phyloP scores from a whole-genome alignment of 305 asterid genomes.

The Fraxinus albicans region DNA sequence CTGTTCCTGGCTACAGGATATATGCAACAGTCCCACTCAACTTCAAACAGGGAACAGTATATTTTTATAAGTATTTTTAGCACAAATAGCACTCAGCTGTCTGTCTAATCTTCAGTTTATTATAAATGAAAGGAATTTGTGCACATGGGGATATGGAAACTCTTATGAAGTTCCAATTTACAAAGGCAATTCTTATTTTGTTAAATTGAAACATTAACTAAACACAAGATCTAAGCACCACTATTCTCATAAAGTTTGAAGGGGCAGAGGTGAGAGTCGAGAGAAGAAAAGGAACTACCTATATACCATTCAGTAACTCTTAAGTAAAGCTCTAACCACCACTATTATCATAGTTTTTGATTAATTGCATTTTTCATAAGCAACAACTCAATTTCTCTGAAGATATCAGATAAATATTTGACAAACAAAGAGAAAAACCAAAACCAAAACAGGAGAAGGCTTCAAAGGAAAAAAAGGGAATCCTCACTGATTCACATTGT shows the following conservation, averaged over 20 bases:
- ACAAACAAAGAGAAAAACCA: neutral
- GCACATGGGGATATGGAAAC: neutral
- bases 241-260: neutral
- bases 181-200: neutral
- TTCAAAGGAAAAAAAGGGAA: neutral
- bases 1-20: neutral
- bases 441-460: neutral
- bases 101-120: neutral
- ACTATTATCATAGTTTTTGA: neutral
- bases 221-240: neutral
- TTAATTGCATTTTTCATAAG: neutral
- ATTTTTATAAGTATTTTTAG: neutral
- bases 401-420: neutral
- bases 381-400: neutral
- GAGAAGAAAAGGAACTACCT: neutral
- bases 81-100: neutral
- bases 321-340: neutral
- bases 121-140: neutral
- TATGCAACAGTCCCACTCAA: neutral
- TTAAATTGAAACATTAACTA: neutral
- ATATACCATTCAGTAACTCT: neutral
- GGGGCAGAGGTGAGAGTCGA: neutral
- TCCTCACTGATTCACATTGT: neutral
- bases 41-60: constrained; percentile 1
- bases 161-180: neutral